Base-by-base conservation (phyloP, 1,284 basidiomycete species). In the Austroboletus niveus region DNA sequence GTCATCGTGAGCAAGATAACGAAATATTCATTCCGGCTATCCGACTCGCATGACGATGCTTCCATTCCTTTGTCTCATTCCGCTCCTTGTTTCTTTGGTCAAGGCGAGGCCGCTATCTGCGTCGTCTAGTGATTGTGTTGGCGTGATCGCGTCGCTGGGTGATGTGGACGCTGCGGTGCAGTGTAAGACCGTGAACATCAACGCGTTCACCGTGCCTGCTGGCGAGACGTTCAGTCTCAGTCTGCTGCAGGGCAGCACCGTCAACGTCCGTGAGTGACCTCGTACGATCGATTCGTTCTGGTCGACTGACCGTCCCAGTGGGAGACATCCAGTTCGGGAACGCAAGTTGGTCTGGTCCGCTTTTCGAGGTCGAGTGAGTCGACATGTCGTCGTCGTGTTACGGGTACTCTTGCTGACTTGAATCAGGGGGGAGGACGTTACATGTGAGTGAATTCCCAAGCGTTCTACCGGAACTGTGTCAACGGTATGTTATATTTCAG, bases 271-370 rank as follows among this genome's bases (percentile, higher is more conserved):
- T 69, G 42, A 55, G 66, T 53, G n/a, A 7, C 42, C 12, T 1
- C n/a, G 15, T n/a, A 8, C 10, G 15, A 39, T 38, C 14, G 5
- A 20, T 45, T 35, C 1, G 6, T 29, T 17, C 8, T 12, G 4
- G n/a, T 31, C 47, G 42, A 48, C 27, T 41, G 38, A 30, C 15
- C 27, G 20, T 17, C 22, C 8, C 36, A 80, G 78, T 72, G 50
- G 79, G 78, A 11, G 70, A 77, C 11, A 68, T 81, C 35, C 56
- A 58, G 20, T 80, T 81, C 57, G 77, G 71, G 12, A 57, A 49
- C 12, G 0, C 1, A 49, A 72, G 50, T 35, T 79, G 78, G 76
- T 59, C 56, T 1, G 78, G 78, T 15, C 78, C 79, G 8, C 59
- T 80, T 35, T 58, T 66, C 31, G 3, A 42, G n/a, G 15, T 70